phyloP scores from a whole-genome alignment of 768 basidiomycete genomes.

The Russula griseocarnosa region DNA sequence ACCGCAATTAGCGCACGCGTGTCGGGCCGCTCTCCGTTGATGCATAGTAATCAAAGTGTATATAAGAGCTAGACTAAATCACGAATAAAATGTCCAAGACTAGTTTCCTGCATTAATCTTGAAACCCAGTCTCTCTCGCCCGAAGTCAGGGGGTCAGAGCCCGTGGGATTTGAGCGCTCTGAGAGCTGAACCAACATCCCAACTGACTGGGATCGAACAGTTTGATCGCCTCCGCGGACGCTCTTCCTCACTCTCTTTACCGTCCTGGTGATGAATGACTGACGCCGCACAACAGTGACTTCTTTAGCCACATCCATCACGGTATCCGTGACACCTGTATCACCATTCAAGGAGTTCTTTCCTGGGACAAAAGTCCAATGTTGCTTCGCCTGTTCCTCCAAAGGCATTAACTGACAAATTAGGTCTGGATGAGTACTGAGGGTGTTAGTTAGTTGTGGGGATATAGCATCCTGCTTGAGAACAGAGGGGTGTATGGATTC shows the following conservation, averaged over 20 bases:
- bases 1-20: too few species aligned
- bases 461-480: slow-evolving; percentile 15
- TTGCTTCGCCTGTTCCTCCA: slow-evolving; percentile 17
- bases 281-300: not conserved
- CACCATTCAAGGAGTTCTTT: not conserved
- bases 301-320: not conserved
- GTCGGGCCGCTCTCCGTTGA: too few species aligned
- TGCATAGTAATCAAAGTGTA: too few species aligned
- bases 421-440: slow-evolving; percentile 16
- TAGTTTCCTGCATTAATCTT: slow-evolving; percentile 9
- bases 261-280: slow-evolving; percentile 1
- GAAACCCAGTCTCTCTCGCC: slow-evolving; percentile 8
- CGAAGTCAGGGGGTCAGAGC: not conserved
- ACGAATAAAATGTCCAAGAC: slow-evolving; percentile 3
- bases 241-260: slow-evolving; percentile 4
- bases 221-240: not conserved
- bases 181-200: not conserved
- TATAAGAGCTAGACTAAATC: not conserved
- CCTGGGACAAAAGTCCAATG: not conserved
- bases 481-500: slow-evolving; percentile 23
- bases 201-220: not conserved
- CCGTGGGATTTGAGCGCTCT: not conserved
- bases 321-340: not conserved
- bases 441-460: slow-evolving; percentile 4
- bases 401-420: slow-evolving; percentile 12